Base-by-base conservation (phyloP, 1,284 basidiomycete species). In the Trichosporon faecale region DNA sequence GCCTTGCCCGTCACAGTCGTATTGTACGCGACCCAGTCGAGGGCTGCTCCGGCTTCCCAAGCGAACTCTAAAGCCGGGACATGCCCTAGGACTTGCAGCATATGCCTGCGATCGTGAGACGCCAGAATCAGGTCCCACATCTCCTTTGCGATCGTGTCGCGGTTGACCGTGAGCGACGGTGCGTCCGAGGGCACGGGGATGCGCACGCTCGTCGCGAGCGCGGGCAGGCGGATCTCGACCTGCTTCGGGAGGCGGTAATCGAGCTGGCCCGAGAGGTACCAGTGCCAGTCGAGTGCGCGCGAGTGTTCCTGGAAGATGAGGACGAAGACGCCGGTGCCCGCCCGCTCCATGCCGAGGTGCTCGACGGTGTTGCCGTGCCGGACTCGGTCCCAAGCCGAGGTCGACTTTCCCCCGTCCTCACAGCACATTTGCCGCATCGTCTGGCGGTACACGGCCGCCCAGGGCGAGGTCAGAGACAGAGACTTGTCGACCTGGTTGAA, bases 231-330 rank as follows among this genome's bases (percentile, higher is more conserved):
- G 23, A 84, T 74, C 63, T 83, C 80, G 31, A 84, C 68, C 21
- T 75, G 68, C 9, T 44, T 49, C 0, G 83, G 82, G 2, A 83
- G 72, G 40, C 76, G 72, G 3, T 77, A 77, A 3, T 76, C 80
- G 7, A 83, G 72, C 52, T 83, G 80, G 29, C 78, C 73, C 72
- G 77, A 79, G 23, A 83, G 70, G 72, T 82, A 80, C 81, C 81
- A 84, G 63, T 77, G 80, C 83, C 82, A 84, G 70, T 84, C 83
- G 57, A 80, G 67, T 3, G 80, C 77, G 65, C 83, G 74, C 3
- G 78, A 79, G 23, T 79, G 69, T 61, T 82, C 78, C 6, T 75
- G 71, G 23, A 81, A 73, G 66, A 82, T 79, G 57, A 84, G 66
- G 27, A 83, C 74, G 68, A 84, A 81, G 7, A 83, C 72, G 60